A percentile compares a stretch with the other conserved stretches of the same genome.
phyloP scores from a whole-genome alignment of 2,329 filamentous ascomycete genomes.

The Daldinia sp. region DNA sequence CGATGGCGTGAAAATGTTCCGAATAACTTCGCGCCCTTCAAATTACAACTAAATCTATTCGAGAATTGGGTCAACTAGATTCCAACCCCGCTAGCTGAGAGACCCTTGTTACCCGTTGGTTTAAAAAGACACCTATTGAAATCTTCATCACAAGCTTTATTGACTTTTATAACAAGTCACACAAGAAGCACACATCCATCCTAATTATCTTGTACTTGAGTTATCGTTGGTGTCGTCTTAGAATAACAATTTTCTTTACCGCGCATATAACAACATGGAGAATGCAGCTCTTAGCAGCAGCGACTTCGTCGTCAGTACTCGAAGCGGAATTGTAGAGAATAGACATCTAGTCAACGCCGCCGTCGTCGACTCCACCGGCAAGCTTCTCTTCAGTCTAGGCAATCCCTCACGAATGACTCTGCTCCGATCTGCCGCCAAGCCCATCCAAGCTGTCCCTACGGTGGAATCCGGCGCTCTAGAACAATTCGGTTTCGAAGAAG shows the following conservation, averaged over 20 bases:
- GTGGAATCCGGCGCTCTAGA: neutral
- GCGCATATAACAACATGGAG: neutral
- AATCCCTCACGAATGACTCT: conserved; percentile 54
- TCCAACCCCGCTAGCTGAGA: too few species aligned
- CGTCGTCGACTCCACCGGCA: conserved; percentile 50
- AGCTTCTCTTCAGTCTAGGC: conserved; percentile 51
- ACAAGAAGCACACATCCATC: too few species aligned
- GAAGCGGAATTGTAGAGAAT: conserved; percentile 54
- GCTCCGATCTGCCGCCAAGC: conserved; percentile 38
- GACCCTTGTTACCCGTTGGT: too few species aligned
- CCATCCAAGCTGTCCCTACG: conserved; percentile 55
- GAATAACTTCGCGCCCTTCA: too few species aligned
- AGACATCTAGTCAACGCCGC: conserved; percentile 54
- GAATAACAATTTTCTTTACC: too few species aligned
- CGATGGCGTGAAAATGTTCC: too few species aligned
- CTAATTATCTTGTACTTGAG: neutral
- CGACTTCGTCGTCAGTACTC: conserved; percentile 49
- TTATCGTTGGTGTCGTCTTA: too few species aligned
- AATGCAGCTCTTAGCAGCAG: neutral
- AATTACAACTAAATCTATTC: too few species aligned
- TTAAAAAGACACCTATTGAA: too few species aligned
- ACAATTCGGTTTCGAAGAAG: neutral
- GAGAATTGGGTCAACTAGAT: too few species aligned
- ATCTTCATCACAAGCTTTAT: too few species aligned
- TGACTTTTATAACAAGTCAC: too few species aligned